phyloP scores from a whole-genome alignment of 495 filamentous ascomycete genomes.

The Talaromyces proteolyticus region DNA sequence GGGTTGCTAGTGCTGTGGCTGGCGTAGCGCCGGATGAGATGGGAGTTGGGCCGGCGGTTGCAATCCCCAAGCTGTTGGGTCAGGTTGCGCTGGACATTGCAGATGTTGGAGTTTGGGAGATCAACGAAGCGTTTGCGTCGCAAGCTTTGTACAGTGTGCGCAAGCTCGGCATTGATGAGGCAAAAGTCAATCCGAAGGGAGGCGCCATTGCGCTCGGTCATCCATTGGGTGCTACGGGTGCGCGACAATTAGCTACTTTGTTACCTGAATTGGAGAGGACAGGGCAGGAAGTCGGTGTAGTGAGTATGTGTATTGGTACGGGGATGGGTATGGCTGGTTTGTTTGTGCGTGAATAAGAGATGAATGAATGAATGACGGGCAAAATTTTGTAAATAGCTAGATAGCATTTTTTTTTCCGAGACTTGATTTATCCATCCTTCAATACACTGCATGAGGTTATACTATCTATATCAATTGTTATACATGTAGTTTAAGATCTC shows the following conservation, averaged over 20 bases:
- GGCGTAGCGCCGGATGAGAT: conserved; percentile 88
- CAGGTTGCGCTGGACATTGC: conserved; percentile 54
- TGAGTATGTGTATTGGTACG: conserved; percentile 87
- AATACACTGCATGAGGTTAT: no score
- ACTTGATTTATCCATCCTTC: no score
- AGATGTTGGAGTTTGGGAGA: conserved; percentile 88
- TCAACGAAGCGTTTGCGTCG: conserved; percentile 93
- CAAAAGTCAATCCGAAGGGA: conserved; percentile 82
- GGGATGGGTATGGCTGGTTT: conserved; percentile 90
- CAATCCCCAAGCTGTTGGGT: conserved; percentile 72
- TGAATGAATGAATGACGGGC: not conserved
- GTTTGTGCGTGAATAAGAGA: conserved; percentile 69
- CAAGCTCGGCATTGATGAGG: conserved; percentile 62
- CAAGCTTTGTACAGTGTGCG: conserved; percentile 79
- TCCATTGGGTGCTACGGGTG: conserved; percentile 87
- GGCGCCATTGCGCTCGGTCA: conserved; percentile 92
- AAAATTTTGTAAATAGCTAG: not conserved
- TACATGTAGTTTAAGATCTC: not conserved
- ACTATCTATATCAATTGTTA: not conserved
- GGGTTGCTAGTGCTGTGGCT: conserved; percentile 64
- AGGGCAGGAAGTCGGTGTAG: conserved; percentile 61
- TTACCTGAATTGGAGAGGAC: conserved; percentile 62
- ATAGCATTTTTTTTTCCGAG: not conserved
- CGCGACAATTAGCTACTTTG: conserved; percentile 71
- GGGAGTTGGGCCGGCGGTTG: conserved; percentile 82